Base-by-base conservation (phyloP, 352 stramenopile genomes). In the Aphanomyces stellatus region DNA sequence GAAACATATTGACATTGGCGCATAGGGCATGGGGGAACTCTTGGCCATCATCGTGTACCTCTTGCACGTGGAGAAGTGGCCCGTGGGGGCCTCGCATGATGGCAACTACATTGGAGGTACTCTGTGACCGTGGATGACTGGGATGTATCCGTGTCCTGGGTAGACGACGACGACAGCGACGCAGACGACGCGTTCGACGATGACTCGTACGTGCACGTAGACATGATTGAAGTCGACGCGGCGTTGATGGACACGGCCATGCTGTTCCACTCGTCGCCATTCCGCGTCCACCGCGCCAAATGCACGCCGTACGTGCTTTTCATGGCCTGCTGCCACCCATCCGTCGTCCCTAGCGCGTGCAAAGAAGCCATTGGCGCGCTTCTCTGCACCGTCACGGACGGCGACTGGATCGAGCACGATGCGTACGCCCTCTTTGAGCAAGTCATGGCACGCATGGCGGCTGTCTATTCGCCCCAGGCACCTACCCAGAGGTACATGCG, bases 391-490 rank as follows among this genome's bases (percentile, higher is more conserved):
- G 49, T 91, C 22, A 88, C 83, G 0, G 69, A 62, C 13, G 62
- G 53, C 0, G 62, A 71, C 33, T 90, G 61, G 42, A 65, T 91
- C 15, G 83, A 91, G 53, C 81, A 90, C 62, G 83, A 91, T 24
- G 75, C 80, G 15, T 91, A 81, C 28, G 57, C 83, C 6, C 33
- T 91, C 0, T 67, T 91, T 2, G 83, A 88, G 53, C 73, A 86
- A 31, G 72, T 91, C 37, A 91, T 91, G 83, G 10, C 84, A 31
- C 81, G 83, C 24, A 91, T 91, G 83, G 80, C 78, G 24, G 80
- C 81, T 1, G 76, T 81, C 0, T 91, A 84, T 62, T 91, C 80
- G 27, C 81, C 80, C 0, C 75, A 87, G 46, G 30, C 51, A 51
- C 10, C 55, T 62, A n/a, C 37, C n/a, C n/a, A n/a, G n/a, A n/a